These are phyloP conservation scores for Trametes sp. DNA, from an alignment of 1,284 basidiomycete species.

Conservation along the genomic window DNA sequence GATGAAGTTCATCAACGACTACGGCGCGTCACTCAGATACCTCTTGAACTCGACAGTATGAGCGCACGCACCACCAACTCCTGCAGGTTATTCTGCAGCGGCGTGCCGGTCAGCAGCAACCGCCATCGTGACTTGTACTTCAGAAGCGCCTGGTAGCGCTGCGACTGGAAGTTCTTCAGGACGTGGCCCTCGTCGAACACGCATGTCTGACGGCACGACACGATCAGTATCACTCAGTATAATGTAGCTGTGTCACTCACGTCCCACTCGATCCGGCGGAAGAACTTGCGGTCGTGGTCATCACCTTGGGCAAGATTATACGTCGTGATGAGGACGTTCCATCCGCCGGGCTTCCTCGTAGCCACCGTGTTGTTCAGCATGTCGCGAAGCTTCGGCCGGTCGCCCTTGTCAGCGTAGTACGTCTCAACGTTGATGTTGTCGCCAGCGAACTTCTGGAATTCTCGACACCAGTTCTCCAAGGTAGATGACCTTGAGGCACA, in stretches of 20 bases:
- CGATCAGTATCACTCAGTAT: slow-evolving; percentile 1
- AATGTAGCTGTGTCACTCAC: slow-evolving; percentile 53
- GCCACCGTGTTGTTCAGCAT: slow-evolving; percentile 53
- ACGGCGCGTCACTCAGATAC: slow-evolving; percentile 20
- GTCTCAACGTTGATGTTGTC: slow-evolving; percentile 81
- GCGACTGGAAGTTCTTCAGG: slow-evolving; percentile 96
- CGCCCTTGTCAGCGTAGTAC: slow-evolving; percentile 94
- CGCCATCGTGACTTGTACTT: slow-evolving; percentile 90
- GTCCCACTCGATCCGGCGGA: slow-evolving; percentile 92
- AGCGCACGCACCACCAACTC: slow-evolving; percentile 86
- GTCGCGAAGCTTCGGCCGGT: slow-evolving; percentile 83
- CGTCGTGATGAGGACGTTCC: slow-evolving; percentile 96
- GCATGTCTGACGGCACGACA: slow-evolving; percentile 64
- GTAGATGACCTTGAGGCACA: slow-evolving; percentile 80
- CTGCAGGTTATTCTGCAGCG: slow-evolving; percentile 91
- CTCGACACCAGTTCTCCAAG: slow-evolving; percentile 97
- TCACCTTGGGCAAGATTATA: slow-evolving; percentile 94
- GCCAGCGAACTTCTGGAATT: slow-evolving; percentile 93
- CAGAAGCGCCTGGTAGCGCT: slow-evolving; percentile 91
- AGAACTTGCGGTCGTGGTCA: slow-evolving; percentile 90
- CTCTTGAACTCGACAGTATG: not conserved
- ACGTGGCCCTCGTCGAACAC: slow-evolving; percentile 97
- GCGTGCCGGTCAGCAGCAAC: slow-evolving; percentile 94
- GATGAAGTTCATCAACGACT: slow-evolving; percentile 99
- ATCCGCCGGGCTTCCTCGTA: slow-evolving; percentile 59